These are phyloP conservation scores for Tubosaeta sp. DNA, from an alignment of 768 basidiomycete species.

Conservation along the genomic window DNA sequence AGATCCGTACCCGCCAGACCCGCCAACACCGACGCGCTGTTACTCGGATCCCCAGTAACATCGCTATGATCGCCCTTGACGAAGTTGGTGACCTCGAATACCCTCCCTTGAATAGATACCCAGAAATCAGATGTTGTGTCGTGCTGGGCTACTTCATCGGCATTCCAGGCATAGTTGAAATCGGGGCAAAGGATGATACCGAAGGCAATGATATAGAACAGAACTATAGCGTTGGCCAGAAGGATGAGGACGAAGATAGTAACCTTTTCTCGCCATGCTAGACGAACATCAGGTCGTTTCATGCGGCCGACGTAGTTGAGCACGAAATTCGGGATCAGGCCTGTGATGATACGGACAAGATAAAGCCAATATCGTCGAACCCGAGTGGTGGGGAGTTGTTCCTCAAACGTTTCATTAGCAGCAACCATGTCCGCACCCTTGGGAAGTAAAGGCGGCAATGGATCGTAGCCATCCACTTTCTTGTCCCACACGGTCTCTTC, in stretches of 20 bases:
- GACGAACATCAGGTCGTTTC: conserved; percentile 63
- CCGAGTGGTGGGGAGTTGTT: conserved; percentile 48
- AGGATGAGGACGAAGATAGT: conserved; percentile 60
- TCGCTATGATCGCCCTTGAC: conserved; percentile 62
- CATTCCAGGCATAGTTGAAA: conserved; percentile 57
- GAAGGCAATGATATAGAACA: conserved; percentile 67
- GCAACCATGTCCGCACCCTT: conserved; percentile 38
- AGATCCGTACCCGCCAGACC: conserved; percentile 60
- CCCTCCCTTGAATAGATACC: conserved; percentile 58
- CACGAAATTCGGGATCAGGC: conserved; percentile 51
- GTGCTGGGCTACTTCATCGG: conserved; percentile 48
- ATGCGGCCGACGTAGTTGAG: conserved; percentile 51
- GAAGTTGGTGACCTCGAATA: conserved; percentile 60
- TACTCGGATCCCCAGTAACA: conserved; percentile 48
- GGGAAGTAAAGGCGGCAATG: conserved; percentile 28
- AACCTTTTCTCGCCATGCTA: conserved; percentile 69
- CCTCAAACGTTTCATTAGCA: conserved; percentile 49
- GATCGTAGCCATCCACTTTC: conserved; percentile 32
- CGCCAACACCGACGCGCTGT: conserved; percentile 42
- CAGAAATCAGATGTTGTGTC: conserved; percentile 50
- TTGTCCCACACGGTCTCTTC: conserved; percentile 43
- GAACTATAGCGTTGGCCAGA: conserved; percentile 46
- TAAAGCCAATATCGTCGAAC: conserved; percentile 57
- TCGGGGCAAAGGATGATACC: conserved; percentile 59
- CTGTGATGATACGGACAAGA: conserved; percentile 50